Percentiles rank a stretch among this genome's conserved stretches.
These are phyloP conservation scores for Leucocoprinus birnbaumii DNA, from an alignment of 768 basidiomycete genomes.

Conservation along the genomic window DNA sequence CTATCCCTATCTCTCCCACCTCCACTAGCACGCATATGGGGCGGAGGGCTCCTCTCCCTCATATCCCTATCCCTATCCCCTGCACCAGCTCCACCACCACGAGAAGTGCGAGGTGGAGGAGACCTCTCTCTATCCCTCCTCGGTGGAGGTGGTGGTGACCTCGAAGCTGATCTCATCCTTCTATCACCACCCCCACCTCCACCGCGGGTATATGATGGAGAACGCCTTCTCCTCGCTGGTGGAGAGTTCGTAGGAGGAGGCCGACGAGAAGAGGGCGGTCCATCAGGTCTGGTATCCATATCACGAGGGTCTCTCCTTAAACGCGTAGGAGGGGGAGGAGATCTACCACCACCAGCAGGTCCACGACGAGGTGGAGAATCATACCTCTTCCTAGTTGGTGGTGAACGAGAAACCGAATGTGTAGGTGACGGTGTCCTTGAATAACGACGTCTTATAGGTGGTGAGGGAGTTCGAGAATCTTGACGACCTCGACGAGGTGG, in stretches of 20 bases:
- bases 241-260: slow-evolving; percentile 11
- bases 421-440: neutral
- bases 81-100: slow-evolving; percentile 13
- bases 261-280: slow-evolving; percentile 7
- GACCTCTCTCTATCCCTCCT: slow-evolving; percentile 13
- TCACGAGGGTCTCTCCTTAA: slow-evolving; percentile 6
- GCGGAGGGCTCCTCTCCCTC: slow-evolving; percentile 5
- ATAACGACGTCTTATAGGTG: neutral
- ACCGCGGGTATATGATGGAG: slow-evolving; percentile 6
- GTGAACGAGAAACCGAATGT: neutral
- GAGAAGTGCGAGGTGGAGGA: neutral
- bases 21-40: slow-evolving; percentile 3
- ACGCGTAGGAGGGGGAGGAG: slow-evolving; percentile 12
- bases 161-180: slow-evolving; percentile 14
- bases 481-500: slow-evolving; percentile 12
- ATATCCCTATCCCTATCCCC: slow-evolving; percentile 5
- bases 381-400: slow-evolving; percentile 11
- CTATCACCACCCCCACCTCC: slow-evolving; percentile 6
- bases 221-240: slow-evolving; percentile 1
- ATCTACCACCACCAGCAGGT: neutral
- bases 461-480: slow-evolving; percentile 14
- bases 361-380: slow-evolving; percentile 9
- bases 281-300: slow-evolving; percentile 12
- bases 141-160: slow-evolving; percentile 17
- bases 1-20: neutral